Base-by-base conservation (phyloP, 2,329 filamentous ascomycete species). In the Fusarium sp. region DNA sequence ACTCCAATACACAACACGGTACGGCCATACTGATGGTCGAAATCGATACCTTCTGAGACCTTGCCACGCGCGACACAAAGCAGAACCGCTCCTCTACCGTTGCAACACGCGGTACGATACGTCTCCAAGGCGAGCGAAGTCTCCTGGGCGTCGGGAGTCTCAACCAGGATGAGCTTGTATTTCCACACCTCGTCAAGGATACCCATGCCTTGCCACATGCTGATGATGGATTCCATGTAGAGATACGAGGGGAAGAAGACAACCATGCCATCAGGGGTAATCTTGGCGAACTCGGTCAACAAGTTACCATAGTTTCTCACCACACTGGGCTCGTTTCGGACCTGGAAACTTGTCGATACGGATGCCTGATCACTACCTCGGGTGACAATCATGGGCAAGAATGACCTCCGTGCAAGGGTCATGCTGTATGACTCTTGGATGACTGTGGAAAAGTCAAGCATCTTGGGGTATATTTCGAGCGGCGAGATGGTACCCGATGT, bases 191-290 rank as follows among this genome's bases (percentile, higher is more conserved):
- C 93, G 83, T 99, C 96, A 38, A 99, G 87, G 72, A 98, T 98
- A 29, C 95, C 95, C 95, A 98, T 98, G 64, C 94, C 95, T 82
- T 99, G 96, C 96, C 96, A 99, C 91, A 98, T 98, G 81, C 93
- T 96, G 81, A 99, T 98, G 81, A 98, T 98, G 62, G 93, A 96
- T 81, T 99, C 96, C 96, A 99, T 98, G 85, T 99, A 99, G 2
- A 99, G 89, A 79, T 99, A 99, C 0, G 95, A 98, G 0, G 96
- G 97, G 82, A 99, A 99, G 87, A 99, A 99, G 42, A 99, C 96
- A n/a, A 99, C 96, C 83, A 99, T 92, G 35, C 96, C 96, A 79
- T 99, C 96, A 0, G 96, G 97, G 0, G 96, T 99, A 74, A 98
- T 92, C 82, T 96, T 97, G 63, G 95, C 94, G 81, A 99, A 98